Base-by-base conservation (phyloP, 2,329 filamentous ascomycete species). In the Periconia macrospinosa region DNA sequence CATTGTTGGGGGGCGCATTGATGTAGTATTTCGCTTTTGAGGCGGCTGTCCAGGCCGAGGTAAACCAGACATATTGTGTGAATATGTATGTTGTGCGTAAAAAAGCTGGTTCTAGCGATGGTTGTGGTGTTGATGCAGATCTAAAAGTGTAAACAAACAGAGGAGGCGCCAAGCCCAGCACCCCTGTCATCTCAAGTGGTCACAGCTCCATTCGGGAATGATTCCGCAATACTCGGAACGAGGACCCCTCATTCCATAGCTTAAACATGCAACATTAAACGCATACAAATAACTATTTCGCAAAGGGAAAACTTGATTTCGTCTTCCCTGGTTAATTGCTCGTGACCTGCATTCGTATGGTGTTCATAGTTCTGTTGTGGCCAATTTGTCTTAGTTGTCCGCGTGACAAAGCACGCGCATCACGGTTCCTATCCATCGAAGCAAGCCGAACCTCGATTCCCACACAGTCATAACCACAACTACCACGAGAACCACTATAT, bases 1-100 rank as follows among this genome's bases (percentile, higher is more conserved):
- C 67, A 83, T 80, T 14, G 78, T 67, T 20, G 84, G 81, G 35
- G 81, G 82, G 58, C 82, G 78, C 71, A 84, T 83, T 50, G 76
- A 73, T 41, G 80, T 78, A 53, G 74, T 78, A 55, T 76, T 72
- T 51, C 74, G 82, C 69, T 78, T 81, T 58, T 75, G 71, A 27
- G 62, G 58, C 47, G 80, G 78, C 68, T 76, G 73, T 53, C 78
- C 73, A 71, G 81, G 77, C 70, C 83, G 77, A 60, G 79, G 77
- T 56, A 81, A 74, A 70, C 80, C 81, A 70, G 80, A 80, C 83
- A 86, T 86, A 49, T 42, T 56, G 54, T 40, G 55, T 30, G 35
- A 53, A 35, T 57, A 53, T 55, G 45, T 60, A 56, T 57, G 50
- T 56, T 49, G 56, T 27, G 57, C 40, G 60, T 50, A 52, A 46